These are phyloP conservation scores for Phalaenopsis equestris DNA, from an alignment of 106 monocot species.

Conservation along the genomic window DNA sequence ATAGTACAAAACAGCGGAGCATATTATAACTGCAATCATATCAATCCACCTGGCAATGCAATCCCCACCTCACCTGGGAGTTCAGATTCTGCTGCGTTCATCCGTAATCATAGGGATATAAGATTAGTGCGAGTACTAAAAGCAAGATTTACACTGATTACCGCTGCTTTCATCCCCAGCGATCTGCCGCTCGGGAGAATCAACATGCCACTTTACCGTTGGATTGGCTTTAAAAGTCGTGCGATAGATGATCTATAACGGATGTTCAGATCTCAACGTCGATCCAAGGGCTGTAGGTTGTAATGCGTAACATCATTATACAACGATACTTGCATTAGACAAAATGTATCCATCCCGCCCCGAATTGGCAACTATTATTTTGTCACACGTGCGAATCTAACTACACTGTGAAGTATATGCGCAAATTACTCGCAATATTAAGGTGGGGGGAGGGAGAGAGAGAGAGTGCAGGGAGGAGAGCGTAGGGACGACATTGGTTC, in stretches of 20 bases:
- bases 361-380: neutral
- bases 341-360: neutral
- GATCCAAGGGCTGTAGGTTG: neutral
- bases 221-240: neutral
- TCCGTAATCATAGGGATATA: neutral
- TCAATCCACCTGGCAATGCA: neutral
- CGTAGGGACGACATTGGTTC: neutral
- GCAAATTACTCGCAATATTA: neutral
- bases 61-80: no score
- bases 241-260: neutral
- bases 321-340: neutral
- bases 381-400: slow-evolving; percentile 4
- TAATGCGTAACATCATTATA: neutral
- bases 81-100: neutral
- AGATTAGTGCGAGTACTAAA: neutral
- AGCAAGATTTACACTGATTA: neutral
- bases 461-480: neutral
- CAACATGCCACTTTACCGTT: neutral
- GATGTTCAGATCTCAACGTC: neutral
- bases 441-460: neutral
- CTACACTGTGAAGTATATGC: neutral
- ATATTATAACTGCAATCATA: neutral
- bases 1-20: neutral
- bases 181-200: no score
- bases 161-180: neutral